Evolutionary conservation across 1,139 yeast species (phyloP), one percentile per base, ranked within the genome.

Genomic region (Debaryomyces singareniensis): DNA sequence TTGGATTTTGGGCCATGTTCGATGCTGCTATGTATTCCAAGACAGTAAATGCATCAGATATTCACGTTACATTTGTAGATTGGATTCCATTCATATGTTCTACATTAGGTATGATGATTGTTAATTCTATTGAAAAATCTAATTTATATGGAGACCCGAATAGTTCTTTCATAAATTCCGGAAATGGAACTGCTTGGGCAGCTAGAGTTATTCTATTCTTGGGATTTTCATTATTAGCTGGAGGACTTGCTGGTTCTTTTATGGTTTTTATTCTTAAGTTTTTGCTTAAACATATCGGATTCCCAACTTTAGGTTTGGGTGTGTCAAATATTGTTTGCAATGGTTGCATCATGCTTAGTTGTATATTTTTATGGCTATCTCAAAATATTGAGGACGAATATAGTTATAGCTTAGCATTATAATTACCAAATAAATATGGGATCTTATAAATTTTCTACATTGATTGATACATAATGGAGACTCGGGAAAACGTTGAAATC

Each of bases 291-390:
- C 82, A 82, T 42, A 84, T 74, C 53, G 60, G 71, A 21, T 79
- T 80, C 68, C 96, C 97, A 25, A 87, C 96, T 1, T 69, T 89
- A 35, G 91, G 93, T 4, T 89, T 91, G 96, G 99, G 98, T 11
- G 75, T 87, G 16, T 78, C 86, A 37, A 91, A 91, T 53, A 87
- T 91, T 29, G 71, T 83, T 15, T 78, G 89, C 33, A 87, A 91
- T 49, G 74, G 76, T 4, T 68, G 82, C 38, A 76, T 91, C 23
- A 82, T 89, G 86, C 61, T 85, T 45, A 84, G 95, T 61, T 87
- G 96, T 54, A 76, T 86, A 32, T 68, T 80, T 4, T 65, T 91
- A 45, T 91, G 97, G 97, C 64, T 89, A 37, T 86, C 95, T 11
- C 97, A 89, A 55, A 89, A 87, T 51, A 78, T 87, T 37, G 96